phyloP scores from a whole-genome alignment of 2,329 filamentous ascomycete species.

The Nigrospora osmanthi region DNA sequence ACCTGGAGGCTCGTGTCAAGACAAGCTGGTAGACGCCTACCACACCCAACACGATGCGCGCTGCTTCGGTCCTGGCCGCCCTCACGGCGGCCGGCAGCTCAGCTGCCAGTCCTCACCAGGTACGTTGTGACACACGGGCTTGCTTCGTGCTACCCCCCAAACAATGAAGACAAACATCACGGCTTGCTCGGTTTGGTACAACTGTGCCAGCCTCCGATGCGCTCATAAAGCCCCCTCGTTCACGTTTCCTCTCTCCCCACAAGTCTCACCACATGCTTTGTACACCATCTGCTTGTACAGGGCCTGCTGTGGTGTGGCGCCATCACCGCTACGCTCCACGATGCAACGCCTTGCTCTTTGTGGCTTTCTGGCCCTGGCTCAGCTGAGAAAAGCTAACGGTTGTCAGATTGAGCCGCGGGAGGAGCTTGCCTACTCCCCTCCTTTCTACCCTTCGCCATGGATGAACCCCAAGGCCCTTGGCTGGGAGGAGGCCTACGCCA shows the following conservation, averaged over 20 bases:
- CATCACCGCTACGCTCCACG: neutral
- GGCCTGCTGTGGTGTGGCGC: too few species aligned
- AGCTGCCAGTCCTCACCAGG: conserved; percentile 4
- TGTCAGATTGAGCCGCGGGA: conserved; percentile 12
- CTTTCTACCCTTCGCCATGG: conserved; percentile 79
- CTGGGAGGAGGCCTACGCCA: conserved; percentile 70
- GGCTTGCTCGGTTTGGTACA: neutral
- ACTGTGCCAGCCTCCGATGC: neutral
- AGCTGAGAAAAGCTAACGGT: conserved; percentile 7
- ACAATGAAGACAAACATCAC: neutral
- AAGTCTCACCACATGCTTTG: neutral
- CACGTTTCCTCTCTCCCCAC: neutral
- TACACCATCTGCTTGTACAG: neutral
- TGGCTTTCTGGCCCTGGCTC: neutral
- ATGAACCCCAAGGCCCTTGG: conserved; percentile 61
- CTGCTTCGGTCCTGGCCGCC: neutral
- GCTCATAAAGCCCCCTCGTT: neutral
- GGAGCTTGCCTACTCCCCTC: conserved; percentile 17
- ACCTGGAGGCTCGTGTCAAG: too few species aligned
- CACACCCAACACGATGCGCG: conserved; percentile 3
- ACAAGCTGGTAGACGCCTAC: neutral
- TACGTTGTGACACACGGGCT: neutral
- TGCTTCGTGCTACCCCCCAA: neutral
- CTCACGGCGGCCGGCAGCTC: conserved; percentile 5
- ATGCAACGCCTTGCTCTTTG: neutral